A percentile compares a stretch with the other conserved stretches of the same genome.
phyloP scores from a whole-genome alignment of 352 stramenopile species.

The Pythium aristosporum region DNA sequence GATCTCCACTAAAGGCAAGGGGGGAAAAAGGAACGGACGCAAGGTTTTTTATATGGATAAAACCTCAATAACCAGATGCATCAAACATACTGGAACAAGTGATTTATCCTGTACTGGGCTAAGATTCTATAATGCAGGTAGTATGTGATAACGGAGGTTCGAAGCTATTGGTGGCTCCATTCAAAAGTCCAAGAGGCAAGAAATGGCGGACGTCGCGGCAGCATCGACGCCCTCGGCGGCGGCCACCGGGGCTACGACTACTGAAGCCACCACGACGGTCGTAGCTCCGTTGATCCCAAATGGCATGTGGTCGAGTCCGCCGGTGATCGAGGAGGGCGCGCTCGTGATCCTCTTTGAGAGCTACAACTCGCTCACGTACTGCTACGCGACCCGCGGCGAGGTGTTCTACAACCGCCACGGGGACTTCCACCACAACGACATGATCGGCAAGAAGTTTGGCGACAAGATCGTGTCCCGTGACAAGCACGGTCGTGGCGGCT shows the following conservation, averaged over 20 bases:
- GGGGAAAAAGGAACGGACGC: background rate
- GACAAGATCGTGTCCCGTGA: constrained; percentile 69
- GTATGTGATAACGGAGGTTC: constrained; percentile 4
- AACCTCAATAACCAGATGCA: constrained; percentile 3
- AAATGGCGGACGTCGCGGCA: background rate
- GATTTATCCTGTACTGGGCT: background rate
- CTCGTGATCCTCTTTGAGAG: constrained; percentile 98
- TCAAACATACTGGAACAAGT: background rate
- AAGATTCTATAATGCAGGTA: background rate
- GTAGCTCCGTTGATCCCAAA: constrained; percentile 40
- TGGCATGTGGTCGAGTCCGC: constrained; percentile 61
- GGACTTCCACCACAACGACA: constrained; percentile 97
- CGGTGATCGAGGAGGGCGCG: constrained; percentile 68
- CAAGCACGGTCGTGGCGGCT: constrained; percentile 79
- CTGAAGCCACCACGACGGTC: constrained; percentile 1
- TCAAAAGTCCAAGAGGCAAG: constrained; percentile 1
- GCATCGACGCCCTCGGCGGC: background rate
- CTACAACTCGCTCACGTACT: constrained; percentile 94
- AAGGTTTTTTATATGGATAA: constrained; percentile 11
- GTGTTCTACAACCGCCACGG: constrained; percentile 97
- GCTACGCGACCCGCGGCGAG: constrained; percentile 88
- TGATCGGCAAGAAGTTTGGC: constrained; percentile 89
- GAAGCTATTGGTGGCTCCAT: constrained; percentile 11
- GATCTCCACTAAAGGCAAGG: constrained; percentile 3
- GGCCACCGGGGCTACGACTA: background rate